phyloP scores from a whole-genome alignment of 2,329 filamentous ascomycete species.

The Cylindrodendrum hubeiense region DNA sequence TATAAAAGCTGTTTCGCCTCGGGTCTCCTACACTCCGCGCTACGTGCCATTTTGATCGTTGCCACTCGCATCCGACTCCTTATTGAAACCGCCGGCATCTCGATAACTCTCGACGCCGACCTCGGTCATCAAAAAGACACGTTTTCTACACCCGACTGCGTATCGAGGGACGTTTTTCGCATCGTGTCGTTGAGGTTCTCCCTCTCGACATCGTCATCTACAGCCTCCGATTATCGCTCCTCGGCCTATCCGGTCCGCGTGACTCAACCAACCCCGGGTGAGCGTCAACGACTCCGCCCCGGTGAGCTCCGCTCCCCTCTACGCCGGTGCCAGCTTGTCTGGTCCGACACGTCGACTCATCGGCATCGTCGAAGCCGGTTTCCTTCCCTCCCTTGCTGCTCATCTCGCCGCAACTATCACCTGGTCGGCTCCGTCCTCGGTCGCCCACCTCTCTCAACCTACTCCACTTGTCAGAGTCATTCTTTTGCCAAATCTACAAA shows the following conservation, averaged over 20 bases:
- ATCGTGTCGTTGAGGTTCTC: slow-evolving; percentile 45
- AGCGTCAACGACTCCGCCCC: slow-evolving; percentile 37
- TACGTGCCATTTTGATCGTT: slow-evolving; percentile 10
- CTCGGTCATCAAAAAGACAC: slow-evolving; percentile 29
- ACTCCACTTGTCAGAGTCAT: slow-evolving; percentile 43
- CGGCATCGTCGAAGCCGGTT: slow-evolving; percentile 44
- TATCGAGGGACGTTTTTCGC: slow-evolving; percentile 26
- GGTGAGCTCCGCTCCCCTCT: slow-evolving; percentile 49
- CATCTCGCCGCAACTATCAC: slow-evolving; percentile 6
- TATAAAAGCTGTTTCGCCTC: slow-evolving; percentile 30
- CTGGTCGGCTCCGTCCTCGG: slow-evolving; percentile 47
- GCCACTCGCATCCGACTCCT: slow-evolving; percentile 6
- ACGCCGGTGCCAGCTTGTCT: slow-evolving; percentile 44
- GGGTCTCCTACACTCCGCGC: slow-evolving; percentile 30
- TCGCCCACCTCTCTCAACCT: slow-evolving; percentile 34
- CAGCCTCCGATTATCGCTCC: slow-evolving; percentile 26
- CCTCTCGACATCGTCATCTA: slow-evolving; percentile 32
- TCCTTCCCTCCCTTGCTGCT: slow-evolving; percentile 14
- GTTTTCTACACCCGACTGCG: slow-evolving; percentile 14
- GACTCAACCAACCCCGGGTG: slow-evolving; percentile 41
- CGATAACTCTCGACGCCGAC: slow-evolving; percentile 21
- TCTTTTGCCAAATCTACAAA: slow-evolving; percentile 43
- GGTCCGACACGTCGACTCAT: slow-evolving; percentile 46
- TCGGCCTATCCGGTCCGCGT: slow-evolving; percentile 36
- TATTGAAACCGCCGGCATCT: slow-evolving; percentile 3